Conservation (phyloP, 2,329 filamentous ascomycete species). For the Cercospora nicotianae region DNA sequence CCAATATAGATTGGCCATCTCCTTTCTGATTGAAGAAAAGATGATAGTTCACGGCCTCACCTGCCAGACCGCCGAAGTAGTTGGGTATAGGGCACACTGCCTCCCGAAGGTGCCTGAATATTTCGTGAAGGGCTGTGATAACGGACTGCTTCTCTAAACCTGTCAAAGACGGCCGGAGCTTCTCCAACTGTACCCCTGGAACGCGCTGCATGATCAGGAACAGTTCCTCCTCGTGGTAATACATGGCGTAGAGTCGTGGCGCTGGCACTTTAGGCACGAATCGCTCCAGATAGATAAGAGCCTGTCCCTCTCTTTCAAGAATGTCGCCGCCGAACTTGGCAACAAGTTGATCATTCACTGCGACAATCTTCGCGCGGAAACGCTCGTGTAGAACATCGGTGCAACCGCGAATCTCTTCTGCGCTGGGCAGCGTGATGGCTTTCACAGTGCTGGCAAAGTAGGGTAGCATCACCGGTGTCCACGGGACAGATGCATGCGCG, state of each 20-base stretch:
- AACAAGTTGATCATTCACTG: neutral
- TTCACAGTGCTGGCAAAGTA: neutral
- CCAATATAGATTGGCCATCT: too few species aligned
- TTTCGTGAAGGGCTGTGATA: neutral
- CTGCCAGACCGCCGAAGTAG: constrained; percentile 10
- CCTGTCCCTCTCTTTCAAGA: constrained; percentile 7
- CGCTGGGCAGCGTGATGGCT: neutral
- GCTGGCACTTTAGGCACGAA: constrained; percentile 6
- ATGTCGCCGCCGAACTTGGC: constrained; percentile 9
- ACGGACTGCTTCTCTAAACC: neutral
- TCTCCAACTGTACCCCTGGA: constrained; percentile 6
- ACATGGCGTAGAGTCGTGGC: constrained; percentile 16
- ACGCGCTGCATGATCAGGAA: constrained; percentile 17
- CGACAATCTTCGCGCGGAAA: neutral
- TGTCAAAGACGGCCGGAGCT: neutral
- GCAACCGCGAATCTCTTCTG: constrained; percentile 12
- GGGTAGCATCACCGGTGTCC: neutral
- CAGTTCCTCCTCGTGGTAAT: neutral
- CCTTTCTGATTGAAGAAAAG: neutral
- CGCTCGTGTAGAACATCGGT: constrained; percentile 6
- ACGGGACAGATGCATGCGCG: neutral
- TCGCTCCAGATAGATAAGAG: constrained; percentile 17
- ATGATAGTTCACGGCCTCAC: neutral
- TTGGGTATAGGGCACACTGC: neutral
- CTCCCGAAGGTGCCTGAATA: constrained; percentile 1